These are phyloP conservation scores for Cymodocea nodosa DNA, from an alignment of 116 monocot genomes.

Conservation along the genomic window DNA sequence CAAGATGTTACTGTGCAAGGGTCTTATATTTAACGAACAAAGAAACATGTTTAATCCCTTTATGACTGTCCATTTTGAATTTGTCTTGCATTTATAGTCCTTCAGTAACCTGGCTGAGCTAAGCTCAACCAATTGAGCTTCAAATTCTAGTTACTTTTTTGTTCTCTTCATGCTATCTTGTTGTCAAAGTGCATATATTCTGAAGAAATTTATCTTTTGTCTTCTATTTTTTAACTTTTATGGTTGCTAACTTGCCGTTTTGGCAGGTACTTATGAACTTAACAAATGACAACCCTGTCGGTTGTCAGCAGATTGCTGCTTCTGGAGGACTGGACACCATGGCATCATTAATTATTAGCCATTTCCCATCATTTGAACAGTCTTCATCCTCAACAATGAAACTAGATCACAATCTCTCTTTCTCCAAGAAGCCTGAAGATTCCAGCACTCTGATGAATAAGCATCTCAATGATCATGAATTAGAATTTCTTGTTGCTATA, in stretches of 20 bases:
- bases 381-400: constrained; percentile 10
- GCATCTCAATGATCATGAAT: constrained; percentile 59
- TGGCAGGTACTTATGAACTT: constrained; percentile 98
- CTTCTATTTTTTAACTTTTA: no score
- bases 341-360: constrained; percentile 65
- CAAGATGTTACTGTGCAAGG: no score
- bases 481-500: constrained; percentile 97
- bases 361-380: constrained; percentile 82
- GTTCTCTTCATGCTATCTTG: not conserved
- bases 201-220: no score
- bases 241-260: no score
- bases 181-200: not conserved
- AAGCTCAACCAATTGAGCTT: no score
- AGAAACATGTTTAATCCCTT: no score
- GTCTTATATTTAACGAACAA: no score
- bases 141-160: no score
- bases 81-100: no score
- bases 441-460: constrained; percentile 20
- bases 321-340: constrained; percentile 80
- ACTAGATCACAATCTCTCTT: constrained; percentile 14
- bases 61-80: no score
- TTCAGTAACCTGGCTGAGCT: no score
- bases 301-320: constrained; percentile 82
- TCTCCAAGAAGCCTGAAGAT: constrained; percentile 12
- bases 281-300: constrained; percentile 86